Base-by-base conservation (phyloP, 805 yeast genomes). In the Cyberlindnera nakhonratchasimensis region DNA sequence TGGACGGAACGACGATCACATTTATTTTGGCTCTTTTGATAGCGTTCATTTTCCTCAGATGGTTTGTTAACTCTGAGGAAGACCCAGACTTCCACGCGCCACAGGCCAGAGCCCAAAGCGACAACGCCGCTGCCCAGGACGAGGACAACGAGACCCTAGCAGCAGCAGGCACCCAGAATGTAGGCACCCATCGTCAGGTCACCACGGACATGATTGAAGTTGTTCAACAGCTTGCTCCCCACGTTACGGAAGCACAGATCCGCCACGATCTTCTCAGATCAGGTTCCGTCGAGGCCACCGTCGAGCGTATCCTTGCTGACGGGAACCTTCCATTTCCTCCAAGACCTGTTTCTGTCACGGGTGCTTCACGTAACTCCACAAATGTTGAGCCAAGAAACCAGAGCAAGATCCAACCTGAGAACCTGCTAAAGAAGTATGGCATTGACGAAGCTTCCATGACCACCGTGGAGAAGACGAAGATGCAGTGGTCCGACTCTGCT, bases 181-280 rank as follows among this genome's bases (percentile, higher is more conserved):
- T n/a, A n/a, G 18, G 9, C 32, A 9, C 13, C 13, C 36, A 28
- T 20, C 72, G 86, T 43, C 66, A 61, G 12, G 80, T 83, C 18
- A 79, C 82, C 3, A 69, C 68, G 5, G 77, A 75, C 43, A 91
- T 91, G 98, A 71, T 91, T 33, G 93, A 84, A 49, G 81, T 86
- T 0, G 96, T 91, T 2, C 85, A 80, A 52, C 79, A 88, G 31
- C 70, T 91, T 42, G 96, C 89, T 0, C 96, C 97, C 4, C 69
- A 70, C 17, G 65, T 86, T 24, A 70, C 85, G 2, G 72, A 65
- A 4, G 85, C 75, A 7, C 95, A 86, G 58, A 87, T 93, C 47
- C 70, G 80, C 47, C 70, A 71, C 47, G 95, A 85, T 59, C 72
- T 93, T 47, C 79, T 81, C 55, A 70, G 77, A 45, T 79, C 93